Conservation (phyloP, 352 stramenopile genomes). For the Phytophthora syringae region DNA sequence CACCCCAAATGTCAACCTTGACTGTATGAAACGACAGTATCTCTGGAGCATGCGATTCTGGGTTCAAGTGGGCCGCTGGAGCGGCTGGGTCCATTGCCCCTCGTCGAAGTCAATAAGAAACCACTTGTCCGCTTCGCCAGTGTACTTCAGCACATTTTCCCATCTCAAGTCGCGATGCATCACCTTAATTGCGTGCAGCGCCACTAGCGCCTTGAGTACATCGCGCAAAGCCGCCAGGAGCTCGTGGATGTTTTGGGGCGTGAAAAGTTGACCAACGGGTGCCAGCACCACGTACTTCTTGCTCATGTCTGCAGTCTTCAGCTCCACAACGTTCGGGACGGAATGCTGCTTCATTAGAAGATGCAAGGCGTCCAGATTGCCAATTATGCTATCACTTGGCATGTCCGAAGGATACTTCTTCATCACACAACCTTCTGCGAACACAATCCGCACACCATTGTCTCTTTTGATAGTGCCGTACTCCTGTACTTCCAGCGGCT, state of each 20-base stretch:
- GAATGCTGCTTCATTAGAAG: constrained; percentile 8
- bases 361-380: constrained; percentile 13
- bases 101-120: constrained; percentile 26
- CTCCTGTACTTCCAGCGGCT: constrained; percentile 3
- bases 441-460: constrained; percentile 21
- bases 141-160: constrained; percentile 25
- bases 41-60: constrained; percentile 29
- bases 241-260: constrained; percentile 2
- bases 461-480: constrained; percentile 6
- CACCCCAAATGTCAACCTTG: constrained; percentile 24
- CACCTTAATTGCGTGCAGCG: constrained; percentile 17
- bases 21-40: constrained; percentile 15
- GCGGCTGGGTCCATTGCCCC: constrained; percentile 3
- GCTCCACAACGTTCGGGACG: constrained; percentile 20
- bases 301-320: constrained; percentile 9
- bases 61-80: constrained; percentile 13
- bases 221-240: constrained; percentile 16
- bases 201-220: constrained; percentile 23
- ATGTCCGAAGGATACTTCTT: constrained; percentile 18
- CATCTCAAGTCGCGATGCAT: constrained; percentile 30
- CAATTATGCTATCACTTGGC: constrained; percentile 12
- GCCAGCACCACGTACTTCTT: constrained; percentile 14
- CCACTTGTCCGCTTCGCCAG: constrained; percentile 15
- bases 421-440: constrained; percentile 17
- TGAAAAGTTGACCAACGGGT: constrained; percentile 12